These are phyloP conservation scores for Marvania coccoides DNA, from an alignment of 139 green algal species.

Conservation along the genomic window DNA sequence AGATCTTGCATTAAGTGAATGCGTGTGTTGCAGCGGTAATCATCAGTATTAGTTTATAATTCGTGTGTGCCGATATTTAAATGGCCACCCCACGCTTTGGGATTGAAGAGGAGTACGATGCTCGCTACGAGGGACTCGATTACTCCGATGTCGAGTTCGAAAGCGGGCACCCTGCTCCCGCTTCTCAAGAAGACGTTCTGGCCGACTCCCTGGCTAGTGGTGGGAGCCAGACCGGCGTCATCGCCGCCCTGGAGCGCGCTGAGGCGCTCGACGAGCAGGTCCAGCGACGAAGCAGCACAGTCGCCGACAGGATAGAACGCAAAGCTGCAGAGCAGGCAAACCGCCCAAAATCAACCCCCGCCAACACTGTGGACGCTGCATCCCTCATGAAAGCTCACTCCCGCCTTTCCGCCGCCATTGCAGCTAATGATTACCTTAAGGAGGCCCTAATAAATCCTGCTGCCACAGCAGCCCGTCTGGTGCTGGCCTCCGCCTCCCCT, in stretches of 20 bases:
- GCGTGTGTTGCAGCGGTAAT: too few species aligned
- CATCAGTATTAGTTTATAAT: too few species aligned
- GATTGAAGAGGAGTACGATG: slow-evolving; percentile 5
- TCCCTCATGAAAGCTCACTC: neutral
- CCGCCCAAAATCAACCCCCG: neutral
- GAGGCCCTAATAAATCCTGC: neutral
- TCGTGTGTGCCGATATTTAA: too few species aligned
- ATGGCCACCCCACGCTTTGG: neutral
- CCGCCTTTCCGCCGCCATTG: neutral
- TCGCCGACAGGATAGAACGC: neutral
- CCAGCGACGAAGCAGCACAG: neutral
- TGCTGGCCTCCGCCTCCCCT: neutral
- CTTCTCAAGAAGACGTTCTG: neutral
- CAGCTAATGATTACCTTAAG: neutral
- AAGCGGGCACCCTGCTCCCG: neutral
- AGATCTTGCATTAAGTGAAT: too few species aligned
- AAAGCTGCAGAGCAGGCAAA: neutral
- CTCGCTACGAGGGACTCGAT: slow-evolving; percentile 3
- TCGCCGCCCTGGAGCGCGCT: neutral
- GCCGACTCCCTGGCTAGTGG: neutral
- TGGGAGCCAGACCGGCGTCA: neutral
- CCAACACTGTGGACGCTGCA: neutral
- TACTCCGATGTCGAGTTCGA: neutral
- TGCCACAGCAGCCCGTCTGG: neutral
- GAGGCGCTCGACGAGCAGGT: neutral